Percentiles rank a stretch among this genome's conserved stretches.
These are phyloP conservation scores for Suillus sp. DNA, from an alignment of 768 basidiomycete species.

Conservation along the genomic window DNA sequence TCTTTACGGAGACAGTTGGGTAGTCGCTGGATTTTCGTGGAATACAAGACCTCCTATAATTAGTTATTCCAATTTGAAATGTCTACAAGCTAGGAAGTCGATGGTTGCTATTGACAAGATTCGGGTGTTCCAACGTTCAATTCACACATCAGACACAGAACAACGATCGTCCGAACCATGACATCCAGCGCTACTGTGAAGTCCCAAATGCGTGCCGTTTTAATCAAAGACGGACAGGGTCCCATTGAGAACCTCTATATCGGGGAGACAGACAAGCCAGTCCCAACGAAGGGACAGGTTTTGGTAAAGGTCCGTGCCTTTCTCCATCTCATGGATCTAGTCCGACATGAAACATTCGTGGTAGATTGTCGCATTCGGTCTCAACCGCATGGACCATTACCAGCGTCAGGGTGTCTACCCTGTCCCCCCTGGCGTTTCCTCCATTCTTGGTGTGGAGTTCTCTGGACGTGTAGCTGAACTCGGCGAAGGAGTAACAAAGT, in stretches of 20 bases:
- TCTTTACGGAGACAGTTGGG: neutral
- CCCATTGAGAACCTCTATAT: conserved; percentile 78
- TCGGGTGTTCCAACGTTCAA: neutral
- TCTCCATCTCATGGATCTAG: conserved; percentile 3
- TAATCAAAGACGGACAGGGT: conserved; percentile 76
- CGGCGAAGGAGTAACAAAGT: conserved; percentile 52
- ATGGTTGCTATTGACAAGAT: neutral
- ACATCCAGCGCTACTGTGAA: conserved; percentile 10
- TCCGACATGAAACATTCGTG: neutral
- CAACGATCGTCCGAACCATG: neutral
- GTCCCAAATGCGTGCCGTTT: conserved; percentile 69
- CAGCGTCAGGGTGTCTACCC: conserved; percentile 79
- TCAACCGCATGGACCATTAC: conserved; percentile 83
- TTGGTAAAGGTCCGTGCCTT: conserved; percentile 68
- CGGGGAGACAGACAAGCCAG: conserved; percentile 68
- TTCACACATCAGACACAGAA: neutral
- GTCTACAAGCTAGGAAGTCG: neutral
- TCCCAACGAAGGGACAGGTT: conserved; percentile 58
- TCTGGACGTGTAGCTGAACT: conserved; percentile 63
- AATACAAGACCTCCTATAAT: neutral
- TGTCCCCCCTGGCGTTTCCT: conserved; percentile 70
- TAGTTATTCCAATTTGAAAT: neutral
- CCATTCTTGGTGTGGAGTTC: conserved; percentile 88
- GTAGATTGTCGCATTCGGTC: conserved; percentile 80
- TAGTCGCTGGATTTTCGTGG: conserved; percentile 7